A percentile compares a stretch with the other conserved stretches of the same genome.
These are phyloP conservation scores for Dendrobium officinale DNA, from an alignment of 106 monocot species.

Conservation along the genomic window DNA sequence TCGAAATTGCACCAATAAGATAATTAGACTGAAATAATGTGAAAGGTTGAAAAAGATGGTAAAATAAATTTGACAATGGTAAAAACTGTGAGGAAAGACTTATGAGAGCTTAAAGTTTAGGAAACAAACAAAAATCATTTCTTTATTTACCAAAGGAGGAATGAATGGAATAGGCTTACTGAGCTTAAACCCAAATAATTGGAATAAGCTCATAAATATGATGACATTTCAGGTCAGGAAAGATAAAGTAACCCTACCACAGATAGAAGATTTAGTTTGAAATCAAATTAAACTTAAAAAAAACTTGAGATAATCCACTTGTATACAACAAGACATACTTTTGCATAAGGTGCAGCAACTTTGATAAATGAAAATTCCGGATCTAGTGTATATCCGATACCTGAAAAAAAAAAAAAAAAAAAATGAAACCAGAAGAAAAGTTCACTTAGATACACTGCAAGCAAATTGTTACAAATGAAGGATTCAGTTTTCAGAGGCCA, in stretches of 20 bases:
- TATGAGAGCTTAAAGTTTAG: too few relatives aligned
- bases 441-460: not conserved
- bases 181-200: not conserved
- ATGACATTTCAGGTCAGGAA: not conserved
- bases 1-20: too few relatives aligned
- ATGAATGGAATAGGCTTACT: not conserved
- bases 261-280: not conserved
- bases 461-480: not conserved
- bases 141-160: not conserved
- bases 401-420: slow-evolving; percentile 21
- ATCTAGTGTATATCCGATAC: slow-evolving; percentile 84
- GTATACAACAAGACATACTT: slow-evolving; percentile 35
- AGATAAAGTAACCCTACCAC: not conserved
- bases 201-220: not conserved
- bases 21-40: too few relatives aligned
- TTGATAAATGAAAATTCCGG: slow-evolving; percentile 92
- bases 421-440: not conserved
- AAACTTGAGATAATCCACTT: not conserved
- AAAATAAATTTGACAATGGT: too few relatives aligned
- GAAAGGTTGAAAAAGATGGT: too few relatives aligned
- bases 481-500: not conserved
- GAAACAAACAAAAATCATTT: too few relatives aligned
- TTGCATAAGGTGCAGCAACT: slow-evolving; percentile 90
- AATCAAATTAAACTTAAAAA: slow-evolving; percentile 6
- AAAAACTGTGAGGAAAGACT: too few relatives aligned